Base-by-base conservation (phyloP, 768 basidiomycete species). In the Naganishia friedmannii region DNA sequence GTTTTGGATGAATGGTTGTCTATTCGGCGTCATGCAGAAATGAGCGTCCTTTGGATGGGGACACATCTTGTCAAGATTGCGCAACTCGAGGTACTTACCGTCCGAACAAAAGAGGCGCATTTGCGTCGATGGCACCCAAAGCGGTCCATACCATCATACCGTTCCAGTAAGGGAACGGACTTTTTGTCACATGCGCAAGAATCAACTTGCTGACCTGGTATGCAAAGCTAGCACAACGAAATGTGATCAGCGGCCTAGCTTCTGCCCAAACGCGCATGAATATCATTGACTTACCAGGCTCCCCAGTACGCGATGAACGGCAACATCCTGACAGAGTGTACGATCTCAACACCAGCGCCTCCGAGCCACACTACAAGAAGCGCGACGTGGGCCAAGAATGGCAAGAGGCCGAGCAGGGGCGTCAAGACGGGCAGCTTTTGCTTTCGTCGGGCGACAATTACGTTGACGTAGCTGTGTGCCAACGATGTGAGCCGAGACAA, bases 221-320 rank as follows among this genome's bases (percentile, higher is more conserved):
- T 0, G 89, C 78, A 70, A 82, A 83, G 39, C 80, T 78, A 53
- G 69, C 26, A 26, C 17, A 21, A 3, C 45, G 12, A 8, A 29
- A 37, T 13, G 28, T 4, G 15, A 60, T 57, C 21, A 63, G 60
- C 42, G 26, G 9, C 1, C n/a, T 31, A 12, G n/a, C 26, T 7
- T 45, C 21, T 7, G 13, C n/a, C 48, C 9, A 15, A 15, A 53
- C 31, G 13, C 56, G 1, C 9, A 31, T 26, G 45, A 6, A 34
- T 4, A n/a, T 3, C 4, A 53, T 3, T 3, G 13, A 76, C 78
- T 72, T 55, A 81, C 74, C 73, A 74, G 70, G 81, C 76, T n/a
- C 93, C 95, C 93, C 94, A 98, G 23, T 90, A 88, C 75, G 88
- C 89, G 21, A 94, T 81, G 84, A 94, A 96, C 3, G 93, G 92